phyloP scores from a whole-genome alignment of 805 yeast species.

The Teunomyces aglyptinius region DNA sequence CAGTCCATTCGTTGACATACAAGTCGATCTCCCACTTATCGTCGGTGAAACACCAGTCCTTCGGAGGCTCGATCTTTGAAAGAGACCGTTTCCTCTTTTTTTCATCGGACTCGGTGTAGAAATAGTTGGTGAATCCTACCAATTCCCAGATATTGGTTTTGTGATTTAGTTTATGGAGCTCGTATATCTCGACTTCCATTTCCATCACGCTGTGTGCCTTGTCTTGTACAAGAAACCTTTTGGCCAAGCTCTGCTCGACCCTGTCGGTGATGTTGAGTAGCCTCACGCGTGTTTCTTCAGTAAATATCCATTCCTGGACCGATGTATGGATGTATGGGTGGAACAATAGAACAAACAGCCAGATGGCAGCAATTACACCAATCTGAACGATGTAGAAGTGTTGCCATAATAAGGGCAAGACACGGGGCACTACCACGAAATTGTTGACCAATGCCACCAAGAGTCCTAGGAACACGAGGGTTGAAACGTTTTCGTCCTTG shows the following conservation, averaged over 20 bases:
- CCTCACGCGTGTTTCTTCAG: conserved; percentile 63
- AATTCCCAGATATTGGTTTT: conserved; percentile 58
- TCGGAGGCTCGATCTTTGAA: conserved; percentile 53
- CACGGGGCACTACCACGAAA: conserved; percentile 26
- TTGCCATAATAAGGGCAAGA: conserved; percentile 28
- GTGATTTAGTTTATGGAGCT: conserved; percentile 55
- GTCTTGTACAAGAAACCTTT: conserved; percentile 4
- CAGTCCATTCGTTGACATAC: conserved; percentile 64
- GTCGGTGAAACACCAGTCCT: conserved; percentile 52
- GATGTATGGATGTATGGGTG: conserved; percentile 56
- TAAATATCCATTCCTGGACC: conserved; percentile 47
- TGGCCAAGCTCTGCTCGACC: conserved; percentile 40
- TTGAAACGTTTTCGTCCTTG: conserved; percentile 58
- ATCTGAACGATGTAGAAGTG: conserved; percentile 15
- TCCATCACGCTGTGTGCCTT: conserved; percentile 9
- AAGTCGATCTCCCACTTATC: conserved; percentile 67
- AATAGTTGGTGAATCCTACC: conserved; percentile 56
- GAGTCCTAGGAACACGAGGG: conserved; percentile 45
- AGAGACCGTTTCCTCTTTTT: conserved; percentile 17
- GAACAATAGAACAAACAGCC: conserved; percentile 43
- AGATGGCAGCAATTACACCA: conserved; percentile 38
- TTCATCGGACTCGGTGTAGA: conserved; percentile 35
- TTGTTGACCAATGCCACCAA: conserved; percentile 24
- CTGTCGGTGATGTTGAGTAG: conserved; percentile 48
- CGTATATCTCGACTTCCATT: conserved; percentile 62